Base-by-base conservation (phyloP, 495 filamentous ascomycete species). In the Parathielavia hyrcaniae region DNA sequence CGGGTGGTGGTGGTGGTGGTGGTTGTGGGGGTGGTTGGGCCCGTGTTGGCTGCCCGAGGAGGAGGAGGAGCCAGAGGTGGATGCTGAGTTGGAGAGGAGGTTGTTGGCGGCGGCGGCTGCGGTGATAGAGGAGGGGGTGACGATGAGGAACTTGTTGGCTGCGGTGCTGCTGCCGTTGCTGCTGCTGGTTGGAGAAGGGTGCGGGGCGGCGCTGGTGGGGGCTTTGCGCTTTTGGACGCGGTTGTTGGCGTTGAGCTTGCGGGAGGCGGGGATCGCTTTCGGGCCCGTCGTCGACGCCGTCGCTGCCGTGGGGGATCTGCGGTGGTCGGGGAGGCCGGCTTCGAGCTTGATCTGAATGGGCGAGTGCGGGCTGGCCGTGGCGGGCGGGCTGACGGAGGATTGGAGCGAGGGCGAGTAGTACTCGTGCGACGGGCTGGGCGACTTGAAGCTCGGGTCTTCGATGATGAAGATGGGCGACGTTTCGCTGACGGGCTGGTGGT, bases 111-210 rank as follows among this genome's bases (percentile, higher is more conserved):
- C 26, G 2, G 26, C 26, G 2, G 26, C 26, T 2, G 26, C 26
- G 26, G 26, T 26, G 0, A 79, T 75, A 41, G 67, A 69, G 54
- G 71, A 73, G 11, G 75, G 75, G 1, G 76, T 79, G 57, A 79
- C 70, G 48, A 79, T 73, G 40, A 77, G 68, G 59, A 79, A 79
- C 40, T 74, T 77, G 59, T 62, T 71, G 54, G 44, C 53, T 50
- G 20, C 43, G 23, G 50, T 50, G 20, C 43, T 23, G 45, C 4
- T 23, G 22, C 14, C 5, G 46, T 13, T 26, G 44, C 36, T 49
- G 46, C 52, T 60, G 17, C 44, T 32, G 8, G 32, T 35, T 9
- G 34, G n/a, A 2, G 50, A 53, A 10, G 30, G 54, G 36, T 36
- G 34, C 16, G 32, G 50, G n/a, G 50, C 32, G 34, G 22, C 13